Evolutionary conservation across 352 stramenopile species (phyloP).

Genomic region (Phytophthora vignae): DNA sequence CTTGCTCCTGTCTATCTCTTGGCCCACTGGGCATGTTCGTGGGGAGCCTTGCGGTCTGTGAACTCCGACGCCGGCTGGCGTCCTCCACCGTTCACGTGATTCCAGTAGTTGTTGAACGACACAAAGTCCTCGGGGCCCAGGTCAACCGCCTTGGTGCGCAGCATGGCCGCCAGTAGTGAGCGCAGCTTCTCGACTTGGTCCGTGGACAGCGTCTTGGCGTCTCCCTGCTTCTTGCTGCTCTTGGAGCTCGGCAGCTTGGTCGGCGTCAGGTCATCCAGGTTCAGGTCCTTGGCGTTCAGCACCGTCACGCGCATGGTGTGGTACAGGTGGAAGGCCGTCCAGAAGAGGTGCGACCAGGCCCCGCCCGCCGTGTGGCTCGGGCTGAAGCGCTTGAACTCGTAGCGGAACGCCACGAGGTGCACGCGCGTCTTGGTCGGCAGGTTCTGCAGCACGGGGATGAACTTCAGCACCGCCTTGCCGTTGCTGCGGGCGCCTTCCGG

Average conservation of each 20-base stretch:
- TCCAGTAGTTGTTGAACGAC: constrained; percentile 88
- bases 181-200: constrained; percentile 72
- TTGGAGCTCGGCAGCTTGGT: constrained; percentile 31
- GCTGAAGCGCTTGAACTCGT: constrained; percentile 78
- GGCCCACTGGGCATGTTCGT: constrained; percentile 86
- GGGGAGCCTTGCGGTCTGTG: constrained; percentile 84
- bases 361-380: constrained; percentile 74
- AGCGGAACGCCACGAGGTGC: constrained; percentile 82
- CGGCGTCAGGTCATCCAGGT: constrained; percentile 52
- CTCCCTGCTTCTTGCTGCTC: constrained; percentile 34
- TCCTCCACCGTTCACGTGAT: constrained; percentile 76
- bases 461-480: constrained; percentile 77
- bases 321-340: constrained; percentile 72
- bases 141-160: constrained; percentile 81
- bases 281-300: constrained; percentile 68
- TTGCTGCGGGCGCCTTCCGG: constrained; percentile 84
- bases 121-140: constrained; percentile 74
- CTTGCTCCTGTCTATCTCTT: constrained; percentile 48
- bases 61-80: constrained; percentile 75
- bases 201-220: constrained; percentile 47
- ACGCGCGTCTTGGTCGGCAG: constrained; percentile 62
- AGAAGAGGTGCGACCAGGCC: constrained; percentile 71
- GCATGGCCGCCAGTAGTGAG: constrained; percentile 74
- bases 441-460: constrained; percentile 73
- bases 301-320: constrained; percentile 71